phyloP scores from a whole-genome alignment of 371 early-diverging fungal genomes.

The Mortierella sp. region DNA sequence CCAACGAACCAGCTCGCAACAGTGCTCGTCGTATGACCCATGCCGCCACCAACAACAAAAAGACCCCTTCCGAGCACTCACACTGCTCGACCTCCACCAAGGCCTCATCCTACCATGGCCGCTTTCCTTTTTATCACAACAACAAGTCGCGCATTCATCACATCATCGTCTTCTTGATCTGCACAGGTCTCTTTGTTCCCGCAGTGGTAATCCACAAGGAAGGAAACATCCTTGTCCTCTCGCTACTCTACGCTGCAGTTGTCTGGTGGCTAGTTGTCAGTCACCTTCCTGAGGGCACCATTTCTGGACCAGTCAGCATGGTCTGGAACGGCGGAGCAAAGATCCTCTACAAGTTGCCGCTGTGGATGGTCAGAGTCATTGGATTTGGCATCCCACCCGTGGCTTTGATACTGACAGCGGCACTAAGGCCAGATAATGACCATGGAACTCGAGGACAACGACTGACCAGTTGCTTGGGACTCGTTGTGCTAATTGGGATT shows the following conservation, averaged over 20 bases:
- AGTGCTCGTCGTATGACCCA: too few species aligned
- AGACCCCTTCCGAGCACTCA: too few species aligned
- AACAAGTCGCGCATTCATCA: slow-evolving; percentile 13
- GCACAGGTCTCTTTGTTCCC: slow-evolving; percentile 50
- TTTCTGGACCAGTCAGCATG: slow-evolving; percentile 56
- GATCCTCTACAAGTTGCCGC: slow-evolving; percentile 20
- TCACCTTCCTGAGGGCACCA: slow-evolving; percentile 58
- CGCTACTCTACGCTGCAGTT: slow-evolving; percentile 65
- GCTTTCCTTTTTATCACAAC: slow-evolving; percentile 36
- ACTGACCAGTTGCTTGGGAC: slow-evolving; percentile 79
- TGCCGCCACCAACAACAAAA: neutral
- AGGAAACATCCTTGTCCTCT: slow-evolving; percentile 45
- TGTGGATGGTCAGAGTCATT: slow-evolving; percentile 17
- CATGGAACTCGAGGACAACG: slow-evolving; percentile 74
- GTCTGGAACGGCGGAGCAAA: slow-evolving; percentile 47
- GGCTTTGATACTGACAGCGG: slow-evolving; percentile 65
- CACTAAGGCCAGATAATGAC: slow-evolving; percentile 64
- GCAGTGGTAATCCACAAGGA: slow-evolving; percentile 47
- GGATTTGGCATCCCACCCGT: slow-evolving; percentile 58
- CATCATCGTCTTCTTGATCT: slow-evolving; percentile 23
- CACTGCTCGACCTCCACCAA: too few species aligned
- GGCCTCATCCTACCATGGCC: slow-evolving; percentile 31
- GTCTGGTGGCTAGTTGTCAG: slow-evolving; percentile 65
- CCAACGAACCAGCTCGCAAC: neutral
- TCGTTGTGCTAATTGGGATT: slow-evolving; percentile 69